Evolutionary conservation across 768 basidiomycete species (phyloP).

Genomic region (Nidularia sp.): DNA sequence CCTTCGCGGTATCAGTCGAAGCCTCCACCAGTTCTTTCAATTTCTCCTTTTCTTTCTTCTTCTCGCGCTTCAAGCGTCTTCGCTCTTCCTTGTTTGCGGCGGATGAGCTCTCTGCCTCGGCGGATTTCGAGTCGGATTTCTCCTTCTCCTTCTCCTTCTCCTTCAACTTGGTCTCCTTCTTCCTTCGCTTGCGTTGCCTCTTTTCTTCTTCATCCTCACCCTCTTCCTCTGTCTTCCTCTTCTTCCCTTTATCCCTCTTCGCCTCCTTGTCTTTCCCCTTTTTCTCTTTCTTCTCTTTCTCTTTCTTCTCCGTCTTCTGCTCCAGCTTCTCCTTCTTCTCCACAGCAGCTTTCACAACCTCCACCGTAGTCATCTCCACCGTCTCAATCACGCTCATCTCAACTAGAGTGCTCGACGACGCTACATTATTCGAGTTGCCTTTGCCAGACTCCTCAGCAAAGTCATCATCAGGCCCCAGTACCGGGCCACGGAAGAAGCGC

Average conservation of each 20-base stretch:
- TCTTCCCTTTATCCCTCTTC: neutral
- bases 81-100: too few relatives aligned
- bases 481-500: constrained; percentile 75
- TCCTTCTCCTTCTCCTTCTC: constrained; percentile 2
- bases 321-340: neutral
- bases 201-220: constrained; percentile 10
- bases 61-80: constrained; percentile 1
- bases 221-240: constrained; percentile 8
- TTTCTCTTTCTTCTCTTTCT: neutral
- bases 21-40: too few relatives aligned
- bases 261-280: too few relatives aligned
- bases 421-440: neutral
- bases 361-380: neutral
- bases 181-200: constrained; percentile 11
- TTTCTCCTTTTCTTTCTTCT: constrained; percentile 11
- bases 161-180: constrained; percentile 6
- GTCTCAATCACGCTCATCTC: neutral
- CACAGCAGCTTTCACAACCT: neutral
- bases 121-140: too few relatives aligned
- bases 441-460: constrained; percentile 11
- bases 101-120: too few relatives aligned
- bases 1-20: too few relatives aligned
- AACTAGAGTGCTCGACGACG: too few relatives aligned
- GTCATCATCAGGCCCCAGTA: constrained; percentile 46
- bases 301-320: neutral